A percentile compares a stretch with the other conserved stretches of the same genome.
Evolutionary conservation across 2,329 filamentous ascomycete species (phyloP).

Genomic region (Massarina eburnea): DNA sequence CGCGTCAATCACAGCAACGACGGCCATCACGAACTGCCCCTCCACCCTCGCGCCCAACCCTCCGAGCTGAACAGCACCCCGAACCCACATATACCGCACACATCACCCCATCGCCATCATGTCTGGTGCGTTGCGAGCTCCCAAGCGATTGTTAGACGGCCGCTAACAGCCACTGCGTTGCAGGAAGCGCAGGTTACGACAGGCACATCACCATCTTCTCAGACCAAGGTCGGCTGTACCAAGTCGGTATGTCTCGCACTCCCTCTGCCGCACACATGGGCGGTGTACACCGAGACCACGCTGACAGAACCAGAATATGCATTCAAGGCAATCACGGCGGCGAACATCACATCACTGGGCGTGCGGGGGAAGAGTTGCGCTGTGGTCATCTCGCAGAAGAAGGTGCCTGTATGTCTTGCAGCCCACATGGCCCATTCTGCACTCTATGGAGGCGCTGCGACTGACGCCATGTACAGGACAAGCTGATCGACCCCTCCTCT

Average conservation of each 20-base stretch:
- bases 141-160: conserved; percentile 14
- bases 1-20: conserved; percentile 32
- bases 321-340: conserved; percentile 99
- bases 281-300: not conserved
- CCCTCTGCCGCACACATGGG: not conserved
- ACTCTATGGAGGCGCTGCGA: not conserved
- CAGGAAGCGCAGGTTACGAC: conserved; percentile 72
- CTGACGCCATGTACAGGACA: conserved; percentile 66
- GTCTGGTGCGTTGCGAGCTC: conserved; percentile 41
- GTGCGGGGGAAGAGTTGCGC: conserved; percentile 96
- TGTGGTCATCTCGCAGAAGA: conserved; percentile 98
- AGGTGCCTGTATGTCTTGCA: conserved; percentile 78
- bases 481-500: conserved; percentile 95
- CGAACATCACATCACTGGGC: conserved; percentile 97
- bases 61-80: conserved; percentile 32
- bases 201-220: conserved; percentile 99
- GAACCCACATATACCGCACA: conserved; percentile 21
- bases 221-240: conserved; percentile 95
- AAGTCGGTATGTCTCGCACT: conserved; percentile 79
- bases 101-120: conserved; percentile 33
- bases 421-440: not conserved
- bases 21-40: conserved; percentile 13
- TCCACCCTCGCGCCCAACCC: conserved; percentile 21
- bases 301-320: conserved; percentile 78
- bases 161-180: conserved; percentile 33